Percentiles rank a stretch among this genome's conserved stretches.
Evolutionary conservation across 257 asterid species (phyloP).

Genomic region (Solanum virginianum): DNA sequence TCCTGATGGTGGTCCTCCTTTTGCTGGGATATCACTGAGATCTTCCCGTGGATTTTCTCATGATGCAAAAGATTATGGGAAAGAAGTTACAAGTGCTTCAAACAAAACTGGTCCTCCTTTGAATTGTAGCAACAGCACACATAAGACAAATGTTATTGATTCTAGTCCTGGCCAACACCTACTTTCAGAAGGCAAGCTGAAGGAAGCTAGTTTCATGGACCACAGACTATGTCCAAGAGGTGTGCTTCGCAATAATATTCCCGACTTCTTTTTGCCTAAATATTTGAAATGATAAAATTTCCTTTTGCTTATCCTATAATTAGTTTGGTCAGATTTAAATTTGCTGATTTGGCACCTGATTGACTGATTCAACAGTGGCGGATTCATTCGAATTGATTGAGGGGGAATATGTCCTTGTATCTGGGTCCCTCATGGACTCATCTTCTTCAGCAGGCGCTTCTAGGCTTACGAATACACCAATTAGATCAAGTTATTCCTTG

Average conservation of each 20-base stretch:
- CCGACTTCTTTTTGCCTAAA: not conserved
- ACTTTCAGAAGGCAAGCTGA: constrained; percentile 41
- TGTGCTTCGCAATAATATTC: constrained; percentile 5
- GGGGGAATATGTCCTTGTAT: constrained; percentile 73
- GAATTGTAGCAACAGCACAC: not conserved
- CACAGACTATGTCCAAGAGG: constrained; percentile 36
- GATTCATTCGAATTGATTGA: constrained; percentile 66
- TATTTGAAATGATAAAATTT: not conserved
- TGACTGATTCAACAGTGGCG: constrained; percentile 28
- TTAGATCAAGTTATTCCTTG: constrained; percentile 40
- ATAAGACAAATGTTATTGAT: constrained; percentile 16
- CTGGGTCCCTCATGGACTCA: constrained; percentile 50
- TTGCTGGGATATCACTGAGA: constrained; percentile 32
- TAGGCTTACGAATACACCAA: constrained; percentile 30
- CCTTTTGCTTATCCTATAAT: not conserved
- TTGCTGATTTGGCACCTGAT: constrained; percentile 5
- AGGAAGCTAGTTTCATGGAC: constrained; percentile 39
- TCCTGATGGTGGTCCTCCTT: constrained; percentile 37
- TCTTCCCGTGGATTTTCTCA: constrained; percentile 51
- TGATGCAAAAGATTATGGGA: constrained; percentile 31
- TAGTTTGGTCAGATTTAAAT: not conserved
- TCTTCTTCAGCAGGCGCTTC: constrained; percentile 49
- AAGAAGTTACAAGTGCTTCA: constrained; percentile 24
- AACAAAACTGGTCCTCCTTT: not conserved
- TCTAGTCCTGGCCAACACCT: constrained; percentile 6